Evolutionary conservation across 208 protist genomes (phyloP).

Genomic region (Leishmania turanica): DNA sequence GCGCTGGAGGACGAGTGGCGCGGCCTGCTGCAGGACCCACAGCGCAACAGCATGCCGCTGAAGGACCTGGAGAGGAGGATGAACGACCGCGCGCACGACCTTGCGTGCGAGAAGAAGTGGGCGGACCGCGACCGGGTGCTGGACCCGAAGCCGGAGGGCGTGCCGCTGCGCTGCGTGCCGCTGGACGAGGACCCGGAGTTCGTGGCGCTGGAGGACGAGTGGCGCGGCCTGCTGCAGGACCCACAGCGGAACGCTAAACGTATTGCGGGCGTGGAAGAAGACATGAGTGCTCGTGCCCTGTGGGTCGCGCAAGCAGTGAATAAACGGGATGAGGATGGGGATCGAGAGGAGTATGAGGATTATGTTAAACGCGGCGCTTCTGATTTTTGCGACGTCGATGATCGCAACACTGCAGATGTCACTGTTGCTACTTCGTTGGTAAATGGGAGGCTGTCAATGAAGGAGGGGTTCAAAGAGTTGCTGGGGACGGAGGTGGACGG

Average conservation of each 20-base stretch:
- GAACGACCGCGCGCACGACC: slow-evolving; percentile 34
- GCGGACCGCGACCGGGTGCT: slow-evolving; percentile 42
- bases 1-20: slow-evolving; percentile 31
- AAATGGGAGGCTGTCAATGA: neutral
- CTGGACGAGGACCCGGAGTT: slow-evolving; percentile 50
- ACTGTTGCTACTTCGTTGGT: too few relatives aligned
- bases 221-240: slow-evolving; percentile 11
- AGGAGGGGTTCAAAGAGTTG: neutral
- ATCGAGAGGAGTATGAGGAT: neutral
- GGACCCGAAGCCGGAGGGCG: slow-evolving; percentile 48
- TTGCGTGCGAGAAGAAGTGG: slow-evolving; percentile 47
- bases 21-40: slow-evolving; percentile 12
- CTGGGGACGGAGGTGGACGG: neutral
- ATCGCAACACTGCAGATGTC: rapidly evolving
- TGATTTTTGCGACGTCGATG: neutral
- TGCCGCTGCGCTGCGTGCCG: slow-evolving; percentile 38
- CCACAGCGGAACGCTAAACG: slow-evolving; percentile 9
- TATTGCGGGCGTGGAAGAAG: neutral
- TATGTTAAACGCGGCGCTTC: neutral
- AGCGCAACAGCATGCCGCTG: neutral
- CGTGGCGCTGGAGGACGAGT: slow-evolving; percentile 29
- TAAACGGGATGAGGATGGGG: neutral
- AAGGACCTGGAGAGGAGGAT: neutral
- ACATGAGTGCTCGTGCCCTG: neutral
- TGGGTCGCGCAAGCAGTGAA: too few relatives aligned